Base-by-base conservation (phyloP, 495 filamentous ascomycete genomes). In the Aspergillus sclerotiicarbonarius region DNA sequence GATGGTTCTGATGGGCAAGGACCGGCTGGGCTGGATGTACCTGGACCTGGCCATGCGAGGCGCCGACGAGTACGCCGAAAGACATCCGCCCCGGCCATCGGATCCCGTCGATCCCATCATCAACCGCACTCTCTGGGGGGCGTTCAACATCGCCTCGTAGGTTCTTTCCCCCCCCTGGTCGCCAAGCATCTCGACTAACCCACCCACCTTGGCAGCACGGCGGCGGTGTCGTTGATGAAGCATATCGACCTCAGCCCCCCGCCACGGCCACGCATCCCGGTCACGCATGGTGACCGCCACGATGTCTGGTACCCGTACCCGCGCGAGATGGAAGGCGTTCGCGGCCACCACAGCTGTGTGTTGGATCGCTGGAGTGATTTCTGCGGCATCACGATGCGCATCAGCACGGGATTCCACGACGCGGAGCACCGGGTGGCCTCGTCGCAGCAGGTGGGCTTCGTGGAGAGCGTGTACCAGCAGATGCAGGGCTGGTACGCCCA, bases 241-340 rank as follows among this genome's bases (percentile, higher is more conserved):
- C 62, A 72, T 39, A 39, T 63, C 2, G 32, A 58, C 39, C 25
- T 55, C 29, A 47, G 54, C 25, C 54, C 63, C 13, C 61, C 67
- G 19, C 39, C 35, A 19, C 56, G 59, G 51, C 50, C 66, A 9
- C 63, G 57, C 3, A 46, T 62, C 1, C 37, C 57, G 0, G 52
- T 57, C 7, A 46, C 50, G 13, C 63, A 62, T 44, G 51, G 63
- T 5, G 49, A 66, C n/a, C 58, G 68, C 16, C 54, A 47, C 9
- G 69, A 73, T 19, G 35, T 59, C 1, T 76, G 73, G 71, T 52
- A 55, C 1, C 66, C 68, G 1, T 76, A 73, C 55, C 73, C 73
- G 5, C 45, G 54, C 10, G 49, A 41, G 6, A 50, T 52, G 0
- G 63, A 71, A 8, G 55, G 56, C 1, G 57, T 67, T 8, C 53